Evolutionary conservation across 2,329 filamentous ascomycete genomes (phyloP).

Genomic region (Colletotrichum sidae): DNA sequence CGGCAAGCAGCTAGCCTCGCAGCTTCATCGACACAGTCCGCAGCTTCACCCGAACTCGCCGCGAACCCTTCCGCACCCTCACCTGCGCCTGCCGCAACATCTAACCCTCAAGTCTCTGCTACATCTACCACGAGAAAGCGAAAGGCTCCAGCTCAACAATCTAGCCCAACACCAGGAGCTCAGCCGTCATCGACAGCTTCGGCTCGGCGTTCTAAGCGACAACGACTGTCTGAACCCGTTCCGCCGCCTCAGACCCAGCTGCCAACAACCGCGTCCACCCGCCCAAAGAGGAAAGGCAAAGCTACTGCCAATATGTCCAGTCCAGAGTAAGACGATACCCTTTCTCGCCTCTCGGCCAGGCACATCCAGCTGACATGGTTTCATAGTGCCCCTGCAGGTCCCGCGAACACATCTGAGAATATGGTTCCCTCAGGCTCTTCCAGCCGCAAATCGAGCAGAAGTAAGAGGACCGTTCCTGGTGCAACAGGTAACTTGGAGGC

Average conservation of each 20-base stretch:
- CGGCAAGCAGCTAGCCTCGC: conserved; percentile 81
- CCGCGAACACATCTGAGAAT: conserved; percentile 71
- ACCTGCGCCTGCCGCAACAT: conserved; percentile 41
- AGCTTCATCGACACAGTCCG: conserved; percentile 57
- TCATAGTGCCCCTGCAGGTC: conserved; percentile 68
- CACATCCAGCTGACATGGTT: conserved; percentile 6
- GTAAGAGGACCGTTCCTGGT: conserved; percentile 71
- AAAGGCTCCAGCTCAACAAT: conserved; percentile 72
- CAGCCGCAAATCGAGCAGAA: conserved; percentile 78
- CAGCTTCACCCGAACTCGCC: conserved; percentile 53
- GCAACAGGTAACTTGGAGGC: conserved; percentile 49
- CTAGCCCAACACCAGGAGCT: conserved; percentile 50
- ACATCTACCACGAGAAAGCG: conserved; percentile 76
- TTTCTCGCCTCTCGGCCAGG: too few species aligned
- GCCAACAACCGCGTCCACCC: conserved; percentile 43
- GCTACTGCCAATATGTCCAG: conserved; percentile 76
- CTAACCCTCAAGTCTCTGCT: conserved; percentile 55
- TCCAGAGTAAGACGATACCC: conserved; percentile 68
- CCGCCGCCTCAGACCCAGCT: conserved; percentile 45
- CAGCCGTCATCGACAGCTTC: conserved; percentile 45
- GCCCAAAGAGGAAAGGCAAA: conserved; percentile 71
- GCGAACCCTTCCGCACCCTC: conserved; percentile 53
- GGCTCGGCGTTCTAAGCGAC: conserved; percentile 76
- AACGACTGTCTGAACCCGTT: conserved; percentile 69
- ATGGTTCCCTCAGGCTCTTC: conserved; percentile 69